Evolutionary conservation across 2,329 filamentous ascomycete genomes (phyloP).

Genomic region (Beauveria asiatica): DNA sequence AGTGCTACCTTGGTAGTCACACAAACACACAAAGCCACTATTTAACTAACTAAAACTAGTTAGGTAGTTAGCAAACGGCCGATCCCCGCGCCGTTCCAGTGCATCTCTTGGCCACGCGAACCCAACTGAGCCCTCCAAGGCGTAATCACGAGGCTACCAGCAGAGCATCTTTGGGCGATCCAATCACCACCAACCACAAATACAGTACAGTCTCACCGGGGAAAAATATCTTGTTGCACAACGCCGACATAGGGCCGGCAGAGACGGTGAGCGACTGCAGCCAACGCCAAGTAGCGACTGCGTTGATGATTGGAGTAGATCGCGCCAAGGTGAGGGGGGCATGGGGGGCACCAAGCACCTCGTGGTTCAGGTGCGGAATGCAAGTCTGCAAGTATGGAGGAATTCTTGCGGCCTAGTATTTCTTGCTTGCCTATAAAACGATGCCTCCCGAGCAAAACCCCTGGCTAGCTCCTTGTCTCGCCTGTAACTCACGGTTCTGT

Average conservation of each 20-base stretch:
- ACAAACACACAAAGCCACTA: neutral
- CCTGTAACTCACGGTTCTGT: neutral
- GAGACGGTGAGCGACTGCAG: slow-evolving; percentile 2
- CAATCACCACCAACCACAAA: slow-evolving; percentile 1
- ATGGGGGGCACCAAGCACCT: neutral
- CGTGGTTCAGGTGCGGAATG: too few relatives aligned
- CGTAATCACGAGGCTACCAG: neutral
- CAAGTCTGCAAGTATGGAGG: neutral
- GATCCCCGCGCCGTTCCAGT: neutral
- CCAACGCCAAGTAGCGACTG: neutral
- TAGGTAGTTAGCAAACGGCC: neutral
- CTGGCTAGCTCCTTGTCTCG: neutral
- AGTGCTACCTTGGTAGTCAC: too few relatives aligned
- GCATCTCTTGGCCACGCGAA: neutral
- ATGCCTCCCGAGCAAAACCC: neutral
- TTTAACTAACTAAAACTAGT: too few relatives aligned
- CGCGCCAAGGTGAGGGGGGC: slow-evolving; percentile 7
- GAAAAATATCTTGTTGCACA: neutral
- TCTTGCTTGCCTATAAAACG: neutral
- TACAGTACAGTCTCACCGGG: neutral
- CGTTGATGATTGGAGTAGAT: neutral
- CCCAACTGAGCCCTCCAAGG: neutral
- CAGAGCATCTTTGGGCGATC: neutral
- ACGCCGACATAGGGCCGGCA: slow-evolving; percentile 10
- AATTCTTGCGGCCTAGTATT: neutral